Percentiles rank a stretch among this genome's conserved stretches.
Conservation (phyloP, 2,329 filamentous ascomycete genomes). For the Nectriaceae sp. region DNA sequence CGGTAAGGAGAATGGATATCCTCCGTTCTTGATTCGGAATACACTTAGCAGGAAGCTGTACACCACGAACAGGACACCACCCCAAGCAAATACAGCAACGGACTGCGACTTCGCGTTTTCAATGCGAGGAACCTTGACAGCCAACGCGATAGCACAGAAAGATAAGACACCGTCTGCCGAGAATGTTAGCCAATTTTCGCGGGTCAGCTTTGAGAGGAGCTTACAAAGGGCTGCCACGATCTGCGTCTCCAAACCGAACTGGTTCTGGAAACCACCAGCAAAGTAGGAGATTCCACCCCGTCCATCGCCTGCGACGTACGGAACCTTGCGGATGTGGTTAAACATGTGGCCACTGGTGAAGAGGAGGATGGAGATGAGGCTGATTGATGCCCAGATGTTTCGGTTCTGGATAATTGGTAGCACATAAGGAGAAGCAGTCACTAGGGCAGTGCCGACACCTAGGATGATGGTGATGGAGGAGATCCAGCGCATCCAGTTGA, state of each 20-base stretch:
- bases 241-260: slow-evolving; percentile 93
- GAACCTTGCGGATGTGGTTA: slow-evolving; percentile 95
- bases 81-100: slow-evolving; percentile 79
- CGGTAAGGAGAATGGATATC: slow-evolving; percentile 92
- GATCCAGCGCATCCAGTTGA: slow-evolving; percentile 82
- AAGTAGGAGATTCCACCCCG: slow-evolving; percentile 88
- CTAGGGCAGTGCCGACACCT: slow-evolving; percentile 67
- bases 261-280: slow-evolving; percentile 87
- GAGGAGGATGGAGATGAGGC: slow-evolving; percentile 83
- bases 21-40: slow-evolving; percentile 92
- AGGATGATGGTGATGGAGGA: slow-evolving; percentile 68
- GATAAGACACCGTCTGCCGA: slow-evolving; percentile 70
- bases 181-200: slow-evolving; percentile 21
- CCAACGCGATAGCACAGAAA: slow-evolving; percentile 88
- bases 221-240: slow-evolving; percentile 92
- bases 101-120: slow-evolving; percentile 76
- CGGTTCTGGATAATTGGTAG: slow-evolving; percentile 83
- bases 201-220: slow-evolving; percentile 37
- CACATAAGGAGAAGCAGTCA: slow-evolving; percentile 75
- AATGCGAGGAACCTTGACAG: slow-evolving; percentile 90
- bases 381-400: slow-evolving; percentile 90
- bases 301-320: slow-evolving; percentile 85
- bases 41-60: slow-evolving; percentile 95
- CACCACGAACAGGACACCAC: slow-evolving; percentile 72
- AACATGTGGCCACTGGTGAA: slow-evolving; percentile 99